Percentiles rank a stretch among this genome's conserved stretches.
Evolutionary conservation across 2,329 filamentous ascomycete genomes (phyloP).

Genomic region (Myriosclerotinia scirpicola): DNA sequence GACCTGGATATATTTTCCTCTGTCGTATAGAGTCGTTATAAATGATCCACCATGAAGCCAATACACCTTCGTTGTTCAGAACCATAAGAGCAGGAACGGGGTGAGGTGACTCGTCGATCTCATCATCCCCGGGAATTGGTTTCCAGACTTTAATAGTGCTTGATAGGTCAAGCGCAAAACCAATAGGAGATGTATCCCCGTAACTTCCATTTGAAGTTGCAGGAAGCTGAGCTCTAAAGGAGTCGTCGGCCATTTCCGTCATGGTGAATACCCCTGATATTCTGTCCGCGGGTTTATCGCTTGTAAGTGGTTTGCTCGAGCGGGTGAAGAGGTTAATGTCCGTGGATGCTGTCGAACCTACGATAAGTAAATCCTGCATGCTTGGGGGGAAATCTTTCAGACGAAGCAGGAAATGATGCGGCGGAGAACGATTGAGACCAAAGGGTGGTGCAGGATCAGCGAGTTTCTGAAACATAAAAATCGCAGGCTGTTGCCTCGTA

Average conservation of each 20-base stretch:
- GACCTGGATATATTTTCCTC: slow-evolving; percentile 69
- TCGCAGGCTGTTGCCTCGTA: slow-evolving; percentile 59
- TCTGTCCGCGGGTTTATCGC: slow-evolving; percentile 56
- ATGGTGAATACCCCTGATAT: slow-evolving; percentile 71
- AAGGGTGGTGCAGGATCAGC: slow-evolving; percentile 73
- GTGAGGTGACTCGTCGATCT: slow-evolving; percentile 70
- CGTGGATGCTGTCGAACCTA: slow-evolving; percentile 76
- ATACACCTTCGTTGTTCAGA: slow-evolving; percentile 83
- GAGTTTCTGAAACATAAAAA: slow-evolving; percentile 72
- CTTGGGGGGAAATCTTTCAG: slow-evolving; percentile 78
- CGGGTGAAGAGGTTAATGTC: slow-evolving; percentile 79
- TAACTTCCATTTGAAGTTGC: slow-evolving; percentile 58
- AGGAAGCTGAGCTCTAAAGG: slow-evolving; percentile 72
- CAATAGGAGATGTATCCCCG: slow-evolving; percentile 75
- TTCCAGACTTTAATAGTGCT: slow-evolving; percentile 73
- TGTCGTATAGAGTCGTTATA: slow-evolving; percentile 83
- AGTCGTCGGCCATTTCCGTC: slow-evolving; percentile 71
- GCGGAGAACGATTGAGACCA: slow-evolving; percentile 61
- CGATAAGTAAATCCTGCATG: slow-evolving; percentile 76
- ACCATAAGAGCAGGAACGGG: slow-evolving; percentile 83
- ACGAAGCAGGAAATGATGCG: slow-evolving; percentile 76
- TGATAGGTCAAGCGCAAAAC: slow-evolving; percentile 81
- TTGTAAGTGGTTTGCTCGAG: slow-evolving; percentile 66
- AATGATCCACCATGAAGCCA: slow-evolving; percentile 87
- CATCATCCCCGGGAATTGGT: slow-evolving; percentile 73